These are phyloP conservation scores for Blepharisma japonicum DNA, from an alignment of 73 alveolate genomes.

Conservation along the genomic window DNA sequence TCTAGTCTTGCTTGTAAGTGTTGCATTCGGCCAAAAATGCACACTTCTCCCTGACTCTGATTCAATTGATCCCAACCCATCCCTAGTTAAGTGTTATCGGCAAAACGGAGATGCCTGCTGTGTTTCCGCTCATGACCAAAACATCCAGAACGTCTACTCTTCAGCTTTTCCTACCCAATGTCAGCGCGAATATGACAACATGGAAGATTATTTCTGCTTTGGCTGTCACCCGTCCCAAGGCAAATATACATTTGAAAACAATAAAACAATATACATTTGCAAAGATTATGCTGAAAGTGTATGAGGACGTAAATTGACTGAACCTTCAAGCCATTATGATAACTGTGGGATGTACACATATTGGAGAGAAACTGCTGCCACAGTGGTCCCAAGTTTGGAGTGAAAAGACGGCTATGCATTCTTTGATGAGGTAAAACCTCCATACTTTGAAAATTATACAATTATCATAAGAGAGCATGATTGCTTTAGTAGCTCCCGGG, in stretches of 20 bases:
- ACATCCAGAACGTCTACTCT: slow-evolving; percentile 30
- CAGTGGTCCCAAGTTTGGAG: slow-evolving; percentile 48
- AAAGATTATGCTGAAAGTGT: slow-evolving; percentile 50
- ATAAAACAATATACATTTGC: slow-evolving; percentile 40
- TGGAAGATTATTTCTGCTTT: slow-evolving; percentile 60
- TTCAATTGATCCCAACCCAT: slow-evolving; percentile 41
- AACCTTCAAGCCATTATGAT: slow-evolving; percentile 56
- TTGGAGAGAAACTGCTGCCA: slow-evolving; percentile 30
- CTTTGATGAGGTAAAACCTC: slow-evolving; percentile 58
- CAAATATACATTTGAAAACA: slow-evolving; percentile 20
- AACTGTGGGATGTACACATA: slow-evolving; percentile 59
- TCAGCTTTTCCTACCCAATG: slow-evolving; percentile 48
- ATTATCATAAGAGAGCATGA: slow-evolving; percentile 35
- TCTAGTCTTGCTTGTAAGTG: no score
- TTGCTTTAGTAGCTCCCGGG: no score
- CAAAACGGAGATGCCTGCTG: slow-evolving; percentile 59
- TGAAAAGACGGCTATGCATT: slow-evolving; percentile 54
- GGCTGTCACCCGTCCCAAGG: slow-evolving; percentile 63
- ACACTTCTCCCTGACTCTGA: neutral
- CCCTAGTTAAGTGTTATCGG: slow-evolving; percentile 61
- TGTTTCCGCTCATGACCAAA: slow-evolving; percentile 59
- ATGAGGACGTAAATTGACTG: slow-evolving; percentile 54
- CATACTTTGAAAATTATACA: slow-evolving; percentile 48
- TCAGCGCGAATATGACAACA: slow-evolving; percentile 48
- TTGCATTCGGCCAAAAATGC: neutral